Percentiles rank a stretch among this genome's conserved stretches.
phyloP scores from a whole-genome alignment of 768 basidiomycete species.

The Galerina sulciceps region DNA sequence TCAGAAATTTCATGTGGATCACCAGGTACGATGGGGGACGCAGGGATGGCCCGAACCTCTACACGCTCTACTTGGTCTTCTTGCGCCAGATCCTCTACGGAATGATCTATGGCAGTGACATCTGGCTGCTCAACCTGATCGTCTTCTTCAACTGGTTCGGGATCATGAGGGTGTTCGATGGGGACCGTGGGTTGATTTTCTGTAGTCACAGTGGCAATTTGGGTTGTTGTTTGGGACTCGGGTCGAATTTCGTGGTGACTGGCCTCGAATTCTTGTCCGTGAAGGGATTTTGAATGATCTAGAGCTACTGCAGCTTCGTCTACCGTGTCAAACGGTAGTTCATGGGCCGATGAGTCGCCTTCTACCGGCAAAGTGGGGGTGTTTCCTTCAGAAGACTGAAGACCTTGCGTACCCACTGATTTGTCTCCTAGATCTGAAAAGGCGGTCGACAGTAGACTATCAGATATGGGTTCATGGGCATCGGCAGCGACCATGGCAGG shows the following conservation, averaged over 20 bases:
- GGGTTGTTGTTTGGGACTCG: too few relatives aligned
- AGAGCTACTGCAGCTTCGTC: not conserved
- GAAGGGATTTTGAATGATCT: not conserved
- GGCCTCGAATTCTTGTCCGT: not conserved
- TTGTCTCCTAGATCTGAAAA: not conserved
- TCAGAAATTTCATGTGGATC: constrained; percentile 67
- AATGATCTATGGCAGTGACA: too few relatives aligned
- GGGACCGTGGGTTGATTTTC: too few relatives aligned
- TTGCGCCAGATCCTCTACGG: not conserved
- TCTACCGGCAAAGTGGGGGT: not conserved
- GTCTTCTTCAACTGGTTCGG: not conserved
- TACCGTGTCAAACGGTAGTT: not conserved
- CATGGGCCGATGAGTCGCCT: not conserved
- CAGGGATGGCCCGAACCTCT: not conserved
- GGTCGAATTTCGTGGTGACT: not conserved
- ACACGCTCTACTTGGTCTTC: not conserved
- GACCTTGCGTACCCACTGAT: not conserved
- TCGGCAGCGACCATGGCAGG: constrained; percentile 9
- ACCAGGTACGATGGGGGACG: constrained; percentile 21
- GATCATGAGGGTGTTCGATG: not conserved
- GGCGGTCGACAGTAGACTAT: not conserved
- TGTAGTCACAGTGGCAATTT: too few relatives aligned
- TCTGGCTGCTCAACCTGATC: not conserved
- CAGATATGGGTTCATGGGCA: not conserved
- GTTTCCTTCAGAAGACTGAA: not conserved